Percentiles rank a stretch among this genome's conserved stretches.
phyloP scores from a whole-genome alignment of 2,329 filamentous ascomycete genomes.

The Ampelomyces quisqualis region DNA sequence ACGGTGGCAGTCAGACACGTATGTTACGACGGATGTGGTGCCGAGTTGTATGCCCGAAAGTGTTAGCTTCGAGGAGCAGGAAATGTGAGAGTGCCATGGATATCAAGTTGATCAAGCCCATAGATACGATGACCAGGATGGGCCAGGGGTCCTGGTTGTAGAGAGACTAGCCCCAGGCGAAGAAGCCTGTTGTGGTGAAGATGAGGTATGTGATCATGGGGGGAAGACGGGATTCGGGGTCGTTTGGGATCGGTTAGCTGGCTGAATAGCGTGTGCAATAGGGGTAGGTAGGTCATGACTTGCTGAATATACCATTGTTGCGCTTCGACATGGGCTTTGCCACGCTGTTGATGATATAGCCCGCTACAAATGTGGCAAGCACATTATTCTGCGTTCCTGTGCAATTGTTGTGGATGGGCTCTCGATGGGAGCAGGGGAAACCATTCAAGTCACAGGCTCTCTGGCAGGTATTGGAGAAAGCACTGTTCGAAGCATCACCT shows the following conservation, averaged over 20 bases:
- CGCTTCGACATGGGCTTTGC: slow-evolving; percentile 26
- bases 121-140: slow-evolving; percentile 28
- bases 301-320: slow-evolving; percentile 26
- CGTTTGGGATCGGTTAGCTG: slow-evolving; percentile 6
- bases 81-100: too few species aligned
- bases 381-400: too few species aligned
- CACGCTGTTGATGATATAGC: slow-evolving; percentile 22
- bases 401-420: too few species aligned
- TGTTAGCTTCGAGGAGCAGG: too few species aligned
- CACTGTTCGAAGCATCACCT: too few species aligned
- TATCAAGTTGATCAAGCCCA: slow-evolving; percentile 31
- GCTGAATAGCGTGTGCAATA: neutral
- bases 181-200: slow-evolving; percentile 27
- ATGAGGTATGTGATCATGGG: slow-evolving; percentile 24
- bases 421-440: too few species aligned
- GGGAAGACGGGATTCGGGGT: slow-evolving; percentile 31
- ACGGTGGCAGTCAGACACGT: slow-evolving; percentile 27
- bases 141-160: slow-evolving; percentile 25
- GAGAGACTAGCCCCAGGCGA: slow-evolving; percentile 25
- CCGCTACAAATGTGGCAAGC: slow-evolving; percentile 20
- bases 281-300: slow-evolving; percentile 1
- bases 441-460: too few species aligned
- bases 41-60: slow-evolving; percentile 26
- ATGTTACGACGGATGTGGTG: slow-evolving; percentile 25
- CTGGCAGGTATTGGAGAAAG: too few species aligned